phyloP scores from a whole-genome alignment of 306 rosid genomes.

The Trichosanthes truncata region DNA sequence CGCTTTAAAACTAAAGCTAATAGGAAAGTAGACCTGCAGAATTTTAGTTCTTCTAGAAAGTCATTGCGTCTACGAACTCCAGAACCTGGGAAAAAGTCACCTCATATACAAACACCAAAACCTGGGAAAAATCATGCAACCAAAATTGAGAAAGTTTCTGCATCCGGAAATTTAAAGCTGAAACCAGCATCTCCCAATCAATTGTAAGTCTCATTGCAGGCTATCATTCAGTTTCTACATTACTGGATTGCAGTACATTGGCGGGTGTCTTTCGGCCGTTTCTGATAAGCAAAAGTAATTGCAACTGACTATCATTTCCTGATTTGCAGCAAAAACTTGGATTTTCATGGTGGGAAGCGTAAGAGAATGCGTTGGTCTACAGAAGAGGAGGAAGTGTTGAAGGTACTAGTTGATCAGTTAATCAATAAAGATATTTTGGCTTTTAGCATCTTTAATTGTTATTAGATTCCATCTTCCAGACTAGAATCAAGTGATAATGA shows the following conservation, averaged over 20 bases:
- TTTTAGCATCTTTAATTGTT: not conserved
- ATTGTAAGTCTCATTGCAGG: conserved; percentile 7
- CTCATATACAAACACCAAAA: not conserved
- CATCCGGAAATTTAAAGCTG: conserved; percentile 2
- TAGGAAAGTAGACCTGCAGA: not conserved
- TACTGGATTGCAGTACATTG: not conserved
- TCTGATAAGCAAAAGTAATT: not conserved
- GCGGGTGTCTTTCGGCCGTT: not conserved
- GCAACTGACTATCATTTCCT: not conserved
- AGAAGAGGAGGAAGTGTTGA: conserved; percentile 38
- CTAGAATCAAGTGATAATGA: not conserved
- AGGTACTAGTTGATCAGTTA: conserved; percentile 22
- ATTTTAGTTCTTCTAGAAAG: conserved; percentile 1
- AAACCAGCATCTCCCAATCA: conserved; percentile 8
- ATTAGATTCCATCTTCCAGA: not conserved
- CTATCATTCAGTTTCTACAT: not conserved
- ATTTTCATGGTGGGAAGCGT: conserved; percentile 15
- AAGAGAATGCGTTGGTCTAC: conserved; percentile 28
- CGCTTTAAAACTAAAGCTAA: conserved; percentile 27
- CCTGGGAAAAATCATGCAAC: not conserved
- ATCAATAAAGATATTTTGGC: not conserved
- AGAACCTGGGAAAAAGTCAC: not conserved
- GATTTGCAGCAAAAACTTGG: conserved; percentile 21
- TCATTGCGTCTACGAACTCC: not conserved
- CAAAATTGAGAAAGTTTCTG: conserved; percentile 8